A percentile compares a stretch with the other conserved stretches of the same genome.
Evolutionary conservation across 177 flowering plant species (phyloP).

Genomic region (Telopea speciosissima): DNA sequence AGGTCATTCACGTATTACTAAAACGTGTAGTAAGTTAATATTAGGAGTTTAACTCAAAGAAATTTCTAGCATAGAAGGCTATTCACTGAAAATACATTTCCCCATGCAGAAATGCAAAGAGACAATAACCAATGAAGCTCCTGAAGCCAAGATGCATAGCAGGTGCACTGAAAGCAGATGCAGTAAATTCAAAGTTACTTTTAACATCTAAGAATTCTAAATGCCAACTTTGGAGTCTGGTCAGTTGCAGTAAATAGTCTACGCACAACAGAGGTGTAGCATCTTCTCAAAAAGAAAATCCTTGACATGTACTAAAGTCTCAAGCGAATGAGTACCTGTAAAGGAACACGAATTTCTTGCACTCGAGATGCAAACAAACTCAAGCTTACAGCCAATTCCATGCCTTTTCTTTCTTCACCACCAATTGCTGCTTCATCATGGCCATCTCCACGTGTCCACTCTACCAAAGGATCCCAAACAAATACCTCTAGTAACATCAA

Average conservation of each 20-base stretch:
- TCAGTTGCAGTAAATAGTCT: background rate
- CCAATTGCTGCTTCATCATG: conserved; percentile 97
- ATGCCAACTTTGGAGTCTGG: background rate
- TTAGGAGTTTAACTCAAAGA: no score
- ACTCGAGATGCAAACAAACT: conserved; percentile 97
- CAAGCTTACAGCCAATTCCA: conserved; percentile 98
- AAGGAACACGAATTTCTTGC: conserved; percentile 95
- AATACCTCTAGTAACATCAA: conserved; percentile 91
- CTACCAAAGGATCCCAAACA: conserved; percentile 98
- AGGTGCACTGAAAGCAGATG: no score
- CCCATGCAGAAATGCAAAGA: no score
- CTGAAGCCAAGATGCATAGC: no score
- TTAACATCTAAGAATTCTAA: background rate
- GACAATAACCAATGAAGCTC: no score
- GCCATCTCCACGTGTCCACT: conserved; percentile 95
- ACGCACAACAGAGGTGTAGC: background rate
- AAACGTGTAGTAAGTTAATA: no score
- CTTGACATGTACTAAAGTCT: background rate
- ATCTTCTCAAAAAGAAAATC: background rate
- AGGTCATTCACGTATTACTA: no score
- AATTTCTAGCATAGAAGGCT: no score
- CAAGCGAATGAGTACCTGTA: conserved; percentile 55
- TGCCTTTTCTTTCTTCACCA: conserved; percentile 98
- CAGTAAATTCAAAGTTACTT: background rate
- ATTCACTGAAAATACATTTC: no score